phyloP scores from a whole-genome alignment of 192 early-diverging fungal species.

The Entrophospora sp. region DNA sequence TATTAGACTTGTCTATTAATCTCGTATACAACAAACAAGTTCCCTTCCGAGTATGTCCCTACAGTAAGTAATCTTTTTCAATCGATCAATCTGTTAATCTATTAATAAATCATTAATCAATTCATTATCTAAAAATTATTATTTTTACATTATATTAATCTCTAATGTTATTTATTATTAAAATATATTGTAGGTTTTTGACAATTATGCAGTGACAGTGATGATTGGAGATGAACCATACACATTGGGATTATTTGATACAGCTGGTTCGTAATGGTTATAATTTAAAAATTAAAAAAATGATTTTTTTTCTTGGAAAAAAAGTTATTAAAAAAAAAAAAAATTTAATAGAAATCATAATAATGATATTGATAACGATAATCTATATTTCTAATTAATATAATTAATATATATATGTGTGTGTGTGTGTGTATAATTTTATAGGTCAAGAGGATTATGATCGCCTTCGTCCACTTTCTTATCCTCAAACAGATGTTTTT shows the following conservation, averaged over 20 bases:
- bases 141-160: not conserved
- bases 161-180: not conserved
- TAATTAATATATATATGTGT: not conserved
- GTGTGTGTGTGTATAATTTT: no score
- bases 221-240: slow-evolving; percentile 98
- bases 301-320: no score
- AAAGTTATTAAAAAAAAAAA: no score
- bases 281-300: not conserved
- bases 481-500: slow-evolving; percentile 94
- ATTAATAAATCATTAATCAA: not conserved
- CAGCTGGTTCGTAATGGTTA: slow-evolving; percentile 49
- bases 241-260: slow-evolving; percentile 92
- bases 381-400: not conserved
- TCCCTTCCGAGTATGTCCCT: slow-evolving; percentile 93
- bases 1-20: slow-evolving; percentile 85
- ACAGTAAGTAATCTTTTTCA: slow-evolving; percentile 54
- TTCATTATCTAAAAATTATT: not conserved
- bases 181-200: slow-evolving; percentile 61
- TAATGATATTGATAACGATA: no score
- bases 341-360: no score
- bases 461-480: slow-evolving; percentile 85
- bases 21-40: slow-evolving; percentile 94
- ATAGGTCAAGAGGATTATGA: slow-evolving; percentile 93
- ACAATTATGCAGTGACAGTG: slow-evolving; percentile 98
- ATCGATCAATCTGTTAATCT: not conserved